Evolutionary conservation across 1,284 basidiomycete genomes (phyloP), one percentile per base, ranked within the genome.

Genomic region (Tilletia setariae): DNA sequence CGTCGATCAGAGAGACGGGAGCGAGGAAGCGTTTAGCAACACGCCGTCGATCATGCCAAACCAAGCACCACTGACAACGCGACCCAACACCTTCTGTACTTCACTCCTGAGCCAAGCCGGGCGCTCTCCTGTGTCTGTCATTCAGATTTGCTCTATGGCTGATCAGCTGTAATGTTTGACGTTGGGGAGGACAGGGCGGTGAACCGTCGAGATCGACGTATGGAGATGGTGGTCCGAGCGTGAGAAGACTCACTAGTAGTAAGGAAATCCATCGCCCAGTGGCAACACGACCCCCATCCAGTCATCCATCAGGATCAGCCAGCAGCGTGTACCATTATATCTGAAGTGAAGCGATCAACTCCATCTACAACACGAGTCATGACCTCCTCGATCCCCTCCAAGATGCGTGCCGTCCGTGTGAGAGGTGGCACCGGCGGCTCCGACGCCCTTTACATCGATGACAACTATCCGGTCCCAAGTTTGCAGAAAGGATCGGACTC

Each of bases 341-440:
- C 43, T 19, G 19, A 44, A 19, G n/a, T n/a, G n/a, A n/a, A n/a
- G n/a, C n/a, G n/a, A n/a, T n/a, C n/a, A n/a, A n/a, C 43, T 44
- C 46, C 16, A 4, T 49, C 46, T 16, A 49, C 21, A 49, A n/a
- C 46, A 49, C 46, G 7, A 19, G 19, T 16, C 19, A 49, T 6
- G 46, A 49, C 7, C 46, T n/a, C 72, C 3, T 47, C 71, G 25
- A 30, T 78, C 15, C 78, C 78, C 25, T 70, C 75, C 1, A 81
- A 75, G 56, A 96, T 95, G 93, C 89, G 88, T 69, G 92, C 91
- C 35, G 86, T 96, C 63, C 85, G 93, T 47, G 87, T 96, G 83
- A 91, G 91, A 84, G 87, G 89, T 79, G 90, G 87, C 21, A 88
- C 88, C 72, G 93, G 93, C 0, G 89, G 91, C 1, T 85, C 88